Evolutionary conservation across 768 basidiomycete species (phyloP).

Genomic region (Phanerodontia chrysosporium): DNA sequence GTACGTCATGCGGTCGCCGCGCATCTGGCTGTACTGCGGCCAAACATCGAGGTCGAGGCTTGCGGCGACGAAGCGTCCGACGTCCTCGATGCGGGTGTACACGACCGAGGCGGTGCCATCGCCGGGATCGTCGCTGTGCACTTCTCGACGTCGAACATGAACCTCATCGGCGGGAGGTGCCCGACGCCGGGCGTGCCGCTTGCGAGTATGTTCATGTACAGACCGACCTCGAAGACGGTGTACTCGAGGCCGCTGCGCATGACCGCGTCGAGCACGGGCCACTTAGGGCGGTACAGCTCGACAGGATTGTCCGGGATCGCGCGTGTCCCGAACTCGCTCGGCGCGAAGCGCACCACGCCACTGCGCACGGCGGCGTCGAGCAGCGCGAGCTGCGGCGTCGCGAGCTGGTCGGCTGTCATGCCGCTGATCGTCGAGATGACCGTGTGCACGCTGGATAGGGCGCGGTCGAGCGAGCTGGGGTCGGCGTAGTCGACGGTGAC

Average conservation of each 20-base stretch:
- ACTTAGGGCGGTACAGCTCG: constrained; percentile 2
- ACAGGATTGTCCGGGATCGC: neutral
- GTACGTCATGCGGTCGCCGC: neutral
- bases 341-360: constrained; percentile 7
- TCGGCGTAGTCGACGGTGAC: constrained; percentile 4
- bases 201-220: constrained; percentile 12
- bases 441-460: constrained; percentile 6
- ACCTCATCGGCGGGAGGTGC: neutral
- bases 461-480: neutral
- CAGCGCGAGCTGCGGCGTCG: constrained; percentile 2
- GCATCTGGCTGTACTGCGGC: no score
- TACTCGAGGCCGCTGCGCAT: constrained; percentile 8
- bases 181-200: constrained; percentile 5
- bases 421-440: constrained; percentile 5
- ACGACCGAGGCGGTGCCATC: neutral
- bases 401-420: neutral
- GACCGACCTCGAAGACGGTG: constrained; percentile 7
- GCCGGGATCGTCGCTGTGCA: constrained; percentile 4
- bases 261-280: constrained; percentile 5
- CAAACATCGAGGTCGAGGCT: constrained; percentile 3
- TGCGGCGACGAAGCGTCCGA: constrained; percentile 7
- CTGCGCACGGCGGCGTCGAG: neutral
- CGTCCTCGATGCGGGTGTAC: constrained; percentile 7
- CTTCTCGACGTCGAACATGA: constrained; percentile 8
- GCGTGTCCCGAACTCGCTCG: constrained; percentile 2